Percentiles rank a stretch among this genome's conserved stretches.
These are phyloP conservation scores for Cyclotella cryptica DNA, from an alignment of 108 stramenopile genomes.

Conservation along the genomic window DNA sequence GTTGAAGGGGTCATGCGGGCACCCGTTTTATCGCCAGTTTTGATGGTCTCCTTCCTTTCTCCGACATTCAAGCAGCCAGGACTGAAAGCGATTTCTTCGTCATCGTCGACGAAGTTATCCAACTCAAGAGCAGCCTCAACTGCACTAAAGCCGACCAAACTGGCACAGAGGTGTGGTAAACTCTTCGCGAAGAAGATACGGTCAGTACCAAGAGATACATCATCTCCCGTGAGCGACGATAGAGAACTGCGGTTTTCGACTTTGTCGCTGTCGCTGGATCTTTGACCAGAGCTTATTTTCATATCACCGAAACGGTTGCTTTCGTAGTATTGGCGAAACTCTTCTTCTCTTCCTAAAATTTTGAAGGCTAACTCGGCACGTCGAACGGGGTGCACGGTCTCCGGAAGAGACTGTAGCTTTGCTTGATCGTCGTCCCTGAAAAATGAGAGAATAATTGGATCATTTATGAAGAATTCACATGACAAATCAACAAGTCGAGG, in stretches of 20 bases:
- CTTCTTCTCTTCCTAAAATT: constrained; percentile 79
- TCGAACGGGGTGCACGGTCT: constrained; percentile 90
- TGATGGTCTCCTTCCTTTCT: constrained; percentile 49
- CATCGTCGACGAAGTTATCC: constrained; percentile 83
- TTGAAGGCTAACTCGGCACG: constrained; percentile 88
- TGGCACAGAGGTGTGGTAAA: constrained; percentile 86
- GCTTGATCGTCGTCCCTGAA: constrained; percentile 81
- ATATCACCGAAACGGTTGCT: constrained; percentile 91
- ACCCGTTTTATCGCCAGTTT: constrained; percentile 34
- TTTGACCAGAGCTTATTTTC: constrained; percentile 71
- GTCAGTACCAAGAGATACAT: constrained; percentile 88
- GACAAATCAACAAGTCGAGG: background rate
- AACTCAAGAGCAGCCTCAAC: constrained; percentile 90
- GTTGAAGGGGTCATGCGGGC: constrained; percentile 42
- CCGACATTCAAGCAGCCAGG: too few relatives aligned
- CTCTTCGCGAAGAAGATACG: constrained; percentile 90
- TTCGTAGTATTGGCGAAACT: constrained; percentile 91
- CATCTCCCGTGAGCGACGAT: constrained; percentile 89
- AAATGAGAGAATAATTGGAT: too few relatives aligned
- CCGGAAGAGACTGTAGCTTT: constrained; percentile 75
- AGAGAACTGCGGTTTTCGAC: constrained; percentile 73
- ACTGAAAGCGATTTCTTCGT: too few relatives aligned
- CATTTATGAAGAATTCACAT: constrained; percentile 6
- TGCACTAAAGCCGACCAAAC: constrained; percentile 89
- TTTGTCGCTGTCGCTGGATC: constrained; percentile 61